Base-by-base conservation (phyloP, 352 stramenopile genomes). In the Phytophthora pluvialis region DNA sequence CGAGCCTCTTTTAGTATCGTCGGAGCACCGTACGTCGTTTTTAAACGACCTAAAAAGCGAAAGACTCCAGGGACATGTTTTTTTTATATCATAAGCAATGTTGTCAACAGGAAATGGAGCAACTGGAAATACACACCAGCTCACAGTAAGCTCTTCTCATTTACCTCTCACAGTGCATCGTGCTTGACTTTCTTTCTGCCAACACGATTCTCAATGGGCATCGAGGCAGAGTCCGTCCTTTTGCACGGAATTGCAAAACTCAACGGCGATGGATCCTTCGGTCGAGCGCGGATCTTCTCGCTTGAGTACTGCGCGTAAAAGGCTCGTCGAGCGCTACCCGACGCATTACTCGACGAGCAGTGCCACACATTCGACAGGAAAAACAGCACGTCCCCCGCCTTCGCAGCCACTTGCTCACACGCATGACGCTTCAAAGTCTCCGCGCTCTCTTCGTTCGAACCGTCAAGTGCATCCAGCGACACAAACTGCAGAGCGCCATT, bases 321-420 rank as follows among this genome's bases (percentile, higher is more conserved):
- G 1, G 83, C 85, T 7, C 82, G 77, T 32, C 85, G 75, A 25
- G 45, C 25, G 1, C 38, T 28, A 13, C 70, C 33, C 9, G 85
- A 87, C 18, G 71, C 59, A 53, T 93, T 93, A 64, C 52, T 71
- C 9, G 81, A 80, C 3, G 85, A 93, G 48, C 64, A 82, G 44
- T 93, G 85, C 85, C 82, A 93, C 25, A 91, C 76, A 46, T 88
- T 77, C 2, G 85, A 93, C 38, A 78, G 55, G 53, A 93, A 93
- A 43, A 90, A 72, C n/a, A 93, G 8, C 26, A 79, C 78, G 10
- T 79, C 73, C 3, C 84, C 84, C 9, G 74, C 73, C 26, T 59
- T 44, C 4, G 56, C 72, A 6, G 67, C 31, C 10, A 88, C 35
- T 3, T 77, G 81, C 15, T 59, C 59, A 36, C 44, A 72, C 7